These are phyloP conservation scores for Acrocalymma vagum DNA, from an alignment of 2,329 filamentous ascomycete species.

Conservation along the genomic window DNA sequence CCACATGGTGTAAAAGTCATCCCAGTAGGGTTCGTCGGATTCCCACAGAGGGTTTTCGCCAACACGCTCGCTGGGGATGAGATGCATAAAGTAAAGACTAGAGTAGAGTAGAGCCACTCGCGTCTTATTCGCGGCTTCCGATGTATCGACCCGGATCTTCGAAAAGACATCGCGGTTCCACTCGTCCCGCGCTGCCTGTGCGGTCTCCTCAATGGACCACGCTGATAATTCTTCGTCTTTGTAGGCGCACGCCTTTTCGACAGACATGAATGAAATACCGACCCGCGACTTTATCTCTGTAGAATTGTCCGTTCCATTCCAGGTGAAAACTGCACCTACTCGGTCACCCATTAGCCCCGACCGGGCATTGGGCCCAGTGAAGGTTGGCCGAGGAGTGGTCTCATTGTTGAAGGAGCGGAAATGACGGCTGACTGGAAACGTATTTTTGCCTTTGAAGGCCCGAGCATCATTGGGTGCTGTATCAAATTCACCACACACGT, in stretches of 20 bases:
- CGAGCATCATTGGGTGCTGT: slow-evolving; percentile 26
- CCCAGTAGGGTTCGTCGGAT: slow-evolving; percentile 71
- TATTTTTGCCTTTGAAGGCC: slow-evolving; percentile 47
- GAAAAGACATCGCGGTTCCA: slow-evolving; percentile 65
- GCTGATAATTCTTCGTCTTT: slow-evolving; percentile 55
- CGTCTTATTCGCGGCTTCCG: slow-evolving; percentile 36
- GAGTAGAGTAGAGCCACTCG: slow-evolving; percentile 43
- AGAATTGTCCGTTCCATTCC: slow-evolving; percentile 42
- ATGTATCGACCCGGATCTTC: slow-evolving; percentile 57
- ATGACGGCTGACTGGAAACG: slow-evolving; percentile 44
- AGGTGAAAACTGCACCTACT: slow-evolving; percentile 62
- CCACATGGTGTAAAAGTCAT: slow-evolving; percentile 80
- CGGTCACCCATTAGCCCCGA: slow-evolving; percentile 50
- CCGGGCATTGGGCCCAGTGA: slow-evolving; percentile 31
- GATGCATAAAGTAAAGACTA: slow-evolving; percentile 46
- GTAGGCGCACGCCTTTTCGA: slow-evolving; percentile 58
- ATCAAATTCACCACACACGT: slow-evolving; percentile 47
- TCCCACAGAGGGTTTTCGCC: slow-evolving; percentile 76
- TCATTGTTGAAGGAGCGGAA: slow-evolving; percentile 41
- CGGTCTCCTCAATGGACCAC: slow-evolving; percentile 53
- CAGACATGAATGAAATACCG: slow-evolving; percentile 58
- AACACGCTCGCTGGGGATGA: slow-evolving; percentile 45
- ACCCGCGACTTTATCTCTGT: slow-evolving; percentile 58
- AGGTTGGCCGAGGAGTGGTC: slow-evolving; percentile 39
- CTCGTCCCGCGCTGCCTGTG: slow-evolving; percentile 50